Evolutionary conservation across 176 grass and related monocot genomes (phyloP).

Genomic region (Oryza meyeriana): DNA sequence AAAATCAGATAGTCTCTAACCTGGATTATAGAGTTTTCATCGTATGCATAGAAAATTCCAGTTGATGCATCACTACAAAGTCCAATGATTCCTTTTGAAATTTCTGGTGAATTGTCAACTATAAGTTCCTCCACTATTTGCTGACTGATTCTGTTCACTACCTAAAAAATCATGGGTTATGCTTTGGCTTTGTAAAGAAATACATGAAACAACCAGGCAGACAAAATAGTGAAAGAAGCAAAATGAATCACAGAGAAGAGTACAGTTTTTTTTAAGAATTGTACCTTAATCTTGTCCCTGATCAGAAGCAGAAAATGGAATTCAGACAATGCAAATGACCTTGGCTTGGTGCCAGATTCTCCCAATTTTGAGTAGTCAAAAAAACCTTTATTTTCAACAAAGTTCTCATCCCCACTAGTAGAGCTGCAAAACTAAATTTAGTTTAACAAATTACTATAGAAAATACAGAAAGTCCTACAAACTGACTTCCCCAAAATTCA

Average conservation of each 20-base stretch:
- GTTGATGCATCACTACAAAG: conserved; percentile 91
- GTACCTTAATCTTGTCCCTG: conserved; percentile 89
- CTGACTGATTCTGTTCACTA: conserved; percentile 97
- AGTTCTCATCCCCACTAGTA: conserved; percentile 83
- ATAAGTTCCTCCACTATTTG: conserved; percentile 75
- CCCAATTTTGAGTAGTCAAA: conserved; percentile 89
- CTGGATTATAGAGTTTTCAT: conserved; percentile 97
- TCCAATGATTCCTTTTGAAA: conserved; percentile 82
- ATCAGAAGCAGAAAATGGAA: conserved; percentile 93
- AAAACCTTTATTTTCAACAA: conserved; percentile 97
- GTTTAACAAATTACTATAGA: conserved; percentile 5
- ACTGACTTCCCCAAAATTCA: not conserved
- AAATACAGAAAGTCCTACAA: conserved; percentile 5
- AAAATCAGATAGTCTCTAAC: conserved; percentile 34
- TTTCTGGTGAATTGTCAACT: conserved; percentile 70
- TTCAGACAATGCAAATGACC: conserved; percentile 86
- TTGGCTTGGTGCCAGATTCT: conserved; percentile 63
- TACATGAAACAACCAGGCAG: not conserved
- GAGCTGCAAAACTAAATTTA: conserved; percentile 56
- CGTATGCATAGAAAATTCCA: conserved; percentile 86
- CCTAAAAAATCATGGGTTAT: conserved; percentile 52
- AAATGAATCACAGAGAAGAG: conserved; percentile 17
- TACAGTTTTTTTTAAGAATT: not conserved
- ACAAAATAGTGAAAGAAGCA: not conserved
- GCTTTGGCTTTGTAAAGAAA: conserved; percentile 11